A percentile compares a stretch with the other conserved stretches of the same genome.
Evolutionary conservation across 2,329 filamentous ascomycete species (phyloP).

Genomic region (Ophiocordyceps camponoti-leonardi): DNA sequence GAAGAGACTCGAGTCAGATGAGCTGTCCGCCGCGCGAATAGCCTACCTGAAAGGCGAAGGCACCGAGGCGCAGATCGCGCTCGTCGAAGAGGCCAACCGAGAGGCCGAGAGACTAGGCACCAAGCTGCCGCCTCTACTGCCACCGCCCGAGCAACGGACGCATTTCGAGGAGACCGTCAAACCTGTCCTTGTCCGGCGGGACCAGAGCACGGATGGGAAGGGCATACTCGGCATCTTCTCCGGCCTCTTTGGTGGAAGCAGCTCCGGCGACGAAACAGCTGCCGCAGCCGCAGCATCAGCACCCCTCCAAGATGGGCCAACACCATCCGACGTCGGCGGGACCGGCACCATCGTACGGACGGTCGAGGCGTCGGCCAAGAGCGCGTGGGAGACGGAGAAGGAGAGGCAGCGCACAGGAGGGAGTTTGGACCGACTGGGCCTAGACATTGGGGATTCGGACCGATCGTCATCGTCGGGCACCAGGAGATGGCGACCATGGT

Average conservation of each 20-base stretch:
- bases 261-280: neutral
- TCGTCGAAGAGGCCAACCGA: conserved; percentile 39
- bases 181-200: conserved; percentile 11
- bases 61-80: conserved; percentile 34
- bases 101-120: conserved; percentile 25
- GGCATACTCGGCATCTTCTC: conserved; percentile 18
- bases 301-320: conserved; percentile 7
- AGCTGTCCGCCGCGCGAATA: conserved; percentile 37
- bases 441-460: conserved; percentile 12
- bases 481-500: conserved; percentile 32
- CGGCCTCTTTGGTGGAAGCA: conserved; percentile 10
- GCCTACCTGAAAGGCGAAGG: conserved; percentile 43
- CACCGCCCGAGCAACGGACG: conserved; percentile 21
- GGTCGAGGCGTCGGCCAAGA: conserved; percentile 21
- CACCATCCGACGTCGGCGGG: neutral
- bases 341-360: conserved; percentile 7
- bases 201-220: conserved; percentile 11
- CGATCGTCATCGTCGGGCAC: conserved; percentile 14
- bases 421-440: conserved; percentile 30
- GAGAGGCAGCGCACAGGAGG: conserved; percentile 33
- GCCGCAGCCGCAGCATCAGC: conserved; percentile 2
- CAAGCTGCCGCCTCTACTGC: conserved; percentile 33
- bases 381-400: conserved; percentile 29
- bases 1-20: conserved; percentile 33
- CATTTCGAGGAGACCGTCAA: conserved; percentile 18